Evolutionary conservation across 2,329 filamentous ascomycete genomes (phyloP).

Genomic region (Cladosporium sp.): DNA sequence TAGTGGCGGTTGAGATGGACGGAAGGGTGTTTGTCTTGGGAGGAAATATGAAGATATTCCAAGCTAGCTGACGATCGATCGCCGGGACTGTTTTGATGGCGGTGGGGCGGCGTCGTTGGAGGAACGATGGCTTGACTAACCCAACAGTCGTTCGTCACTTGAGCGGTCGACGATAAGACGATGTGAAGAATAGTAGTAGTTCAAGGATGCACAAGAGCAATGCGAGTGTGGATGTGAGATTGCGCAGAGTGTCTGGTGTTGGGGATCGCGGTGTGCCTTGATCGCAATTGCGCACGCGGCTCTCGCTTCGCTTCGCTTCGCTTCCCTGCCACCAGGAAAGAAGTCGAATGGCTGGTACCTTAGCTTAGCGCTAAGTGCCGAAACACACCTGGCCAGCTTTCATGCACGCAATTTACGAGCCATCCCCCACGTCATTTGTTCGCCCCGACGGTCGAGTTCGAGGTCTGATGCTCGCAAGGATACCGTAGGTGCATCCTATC

Average conservation of each 20-base stretch:
- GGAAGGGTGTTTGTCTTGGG: not conserved
- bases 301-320: not conserved
- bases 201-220: not conserved
- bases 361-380: not conserved
- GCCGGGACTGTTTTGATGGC: slow-evolving; percentile 10
- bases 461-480: not conserved
- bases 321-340: slow-evolving; percentile 6
- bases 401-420: slow-evolving; percentile 6
- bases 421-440: not conserved
- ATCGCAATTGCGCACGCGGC: not conserved
- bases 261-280: not conserved
- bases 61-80: slow-evolving; percentile 19
- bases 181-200: not conserved
- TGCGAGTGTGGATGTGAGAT: not conserved
- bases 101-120: slow-evolving; percentile 18
- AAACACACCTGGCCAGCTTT: not conserved
- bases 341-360: not conserved
- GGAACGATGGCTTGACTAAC: slow-evolving; percentile 10
- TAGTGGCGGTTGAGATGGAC: not conserved
- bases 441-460: not conserved
- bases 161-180: not conserved
- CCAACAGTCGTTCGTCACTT: not conserved
- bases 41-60: not conserved
- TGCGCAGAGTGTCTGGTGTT: not conserved
- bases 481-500: not conserved